A percentile compares a stretch with the other conserved stretches of the same genome.
phyloP scores from a whole-genome alignment of 805 yeast species.

The Wickerhamiella brachini region DNA sequence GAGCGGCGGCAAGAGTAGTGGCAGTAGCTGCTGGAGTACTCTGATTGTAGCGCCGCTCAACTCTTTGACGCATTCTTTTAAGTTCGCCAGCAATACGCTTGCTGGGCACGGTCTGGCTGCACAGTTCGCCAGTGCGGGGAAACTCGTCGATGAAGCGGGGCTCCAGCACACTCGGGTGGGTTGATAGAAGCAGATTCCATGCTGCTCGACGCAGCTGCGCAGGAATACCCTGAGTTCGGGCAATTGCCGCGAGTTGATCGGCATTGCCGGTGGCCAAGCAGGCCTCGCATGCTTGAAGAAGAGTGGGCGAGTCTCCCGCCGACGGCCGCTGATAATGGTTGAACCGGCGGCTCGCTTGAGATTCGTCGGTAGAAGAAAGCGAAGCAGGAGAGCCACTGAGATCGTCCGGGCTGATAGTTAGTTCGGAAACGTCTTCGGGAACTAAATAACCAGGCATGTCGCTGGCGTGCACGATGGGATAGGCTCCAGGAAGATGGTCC shows the following conservation, averaged over 20 bases:
- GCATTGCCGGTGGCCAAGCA: constrained; percentile 49
- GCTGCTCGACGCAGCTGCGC: constrained; percentile 61
- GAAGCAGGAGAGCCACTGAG: neutral
- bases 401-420: neutral
- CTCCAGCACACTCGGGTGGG: constrained; percentile 70
- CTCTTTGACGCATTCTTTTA: constrained; percentile 7
- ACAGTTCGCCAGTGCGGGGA: constrained; percentile 8
- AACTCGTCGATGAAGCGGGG: constrained; percentile 60
- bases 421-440: neutral
- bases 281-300: constrained; percentile 40
- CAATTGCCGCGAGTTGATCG: constrained; percentile 62
- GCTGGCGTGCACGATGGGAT: neutral
- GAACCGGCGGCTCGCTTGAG: constrained; percentile 15
- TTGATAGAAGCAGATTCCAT: constrained; percentile 73
- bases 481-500: neutral
- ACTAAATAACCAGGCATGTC: neutral
- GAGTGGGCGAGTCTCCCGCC: constrained; percentile 33
- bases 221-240: constrained; percentile 77
- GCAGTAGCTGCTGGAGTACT: neutral
- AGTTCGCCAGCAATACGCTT: constrained; percentile 24
- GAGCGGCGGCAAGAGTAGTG: neutral
- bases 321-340: constrained; percentile 29
- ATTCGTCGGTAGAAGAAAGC: neutral
- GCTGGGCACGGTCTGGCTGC: constrained; percentile 15
- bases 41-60: neutral